Conservation (phyloP, 2,329 filamentous ascomycete genomes). For the Acephala macrosclerotiorum region DNA sequence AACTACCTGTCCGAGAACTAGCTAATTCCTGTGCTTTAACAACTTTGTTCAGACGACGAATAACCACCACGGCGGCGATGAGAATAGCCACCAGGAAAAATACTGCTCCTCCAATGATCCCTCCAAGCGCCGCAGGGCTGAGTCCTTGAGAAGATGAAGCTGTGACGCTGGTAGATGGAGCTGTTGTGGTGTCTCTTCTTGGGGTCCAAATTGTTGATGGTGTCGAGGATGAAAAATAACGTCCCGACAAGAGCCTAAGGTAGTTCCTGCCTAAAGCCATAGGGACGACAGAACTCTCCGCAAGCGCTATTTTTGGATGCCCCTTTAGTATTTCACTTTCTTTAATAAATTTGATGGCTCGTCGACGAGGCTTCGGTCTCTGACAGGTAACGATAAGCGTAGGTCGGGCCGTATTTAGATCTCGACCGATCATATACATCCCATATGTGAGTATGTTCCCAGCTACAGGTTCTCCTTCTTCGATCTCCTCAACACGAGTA, state of each 20-base stretch:
- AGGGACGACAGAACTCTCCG: background rate
- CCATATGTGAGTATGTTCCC: conserved; percentile 18
- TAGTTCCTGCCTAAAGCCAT: background rate
- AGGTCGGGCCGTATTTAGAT: background rate
- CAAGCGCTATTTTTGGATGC: conserved; percentile 13
- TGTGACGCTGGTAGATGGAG: background rate
- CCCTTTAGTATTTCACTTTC: conserved; percentile 16
- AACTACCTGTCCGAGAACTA: too few relatives aligned
- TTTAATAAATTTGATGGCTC: conserved; percentile 16
- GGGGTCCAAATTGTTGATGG: background rate
- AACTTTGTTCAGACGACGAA: too few relatives aligned
- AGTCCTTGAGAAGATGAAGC: background rate
- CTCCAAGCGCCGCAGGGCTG: background rate
- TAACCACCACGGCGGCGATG: background rate
- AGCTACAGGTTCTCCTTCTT: conserved; percentile 17
- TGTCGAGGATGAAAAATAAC: background rate
- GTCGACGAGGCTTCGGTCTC: conserved; percentile 9
- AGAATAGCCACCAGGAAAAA: background rate
- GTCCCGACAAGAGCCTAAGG: background rate
- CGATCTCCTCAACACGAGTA: conserved; percentile 15
- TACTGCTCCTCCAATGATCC: background rate
- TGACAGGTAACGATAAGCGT: conserved; percentile 14
- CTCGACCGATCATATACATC: conserved; percentile 20
- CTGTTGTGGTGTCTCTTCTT: background rate
- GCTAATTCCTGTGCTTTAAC: too few relatives aligned